These are phyloP conservation scores for Stephania yunnanensis DNA, from an alignment of 164 flowering plant genomes.

Conservation along the genomic window DNA sequence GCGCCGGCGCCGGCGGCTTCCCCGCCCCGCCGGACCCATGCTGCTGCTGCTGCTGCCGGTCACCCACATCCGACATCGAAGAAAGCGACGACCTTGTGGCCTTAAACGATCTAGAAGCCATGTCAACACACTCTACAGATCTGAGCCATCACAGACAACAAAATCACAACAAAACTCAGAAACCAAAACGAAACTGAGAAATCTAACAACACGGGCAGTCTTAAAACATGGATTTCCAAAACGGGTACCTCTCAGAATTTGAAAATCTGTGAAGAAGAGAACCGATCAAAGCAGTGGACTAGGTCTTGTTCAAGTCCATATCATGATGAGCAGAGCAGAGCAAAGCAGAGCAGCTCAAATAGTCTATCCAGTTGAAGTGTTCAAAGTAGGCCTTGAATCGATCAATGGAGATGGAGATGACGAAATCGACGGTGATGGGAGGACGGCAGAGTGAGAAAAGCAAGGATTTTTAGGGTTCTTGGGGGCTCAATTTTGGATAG, in stretches of 20 bases:
- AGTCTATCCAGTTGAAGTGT: neutral
- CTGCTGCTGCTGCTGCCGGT: conserved; percentile 10
- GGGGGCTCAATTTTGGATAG: too few relatives aligned
- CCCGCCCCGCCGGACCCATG: neutral
- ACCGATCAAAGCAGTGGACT: neutral
- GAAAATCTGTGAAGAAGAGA: neutral
- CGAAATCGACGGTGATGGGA: neutral
- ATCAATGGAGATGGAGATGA: neutral
- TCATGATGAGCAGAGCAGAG: conserved; percentile 1
- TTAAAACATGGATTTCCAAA: neutral
- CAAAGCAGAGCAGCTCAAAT: neutral
- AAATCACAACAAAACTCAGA: neutral
- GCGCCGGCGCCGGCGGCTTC: conserved; percentile 24
- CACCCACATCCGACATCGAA: conserved; percentile 29
- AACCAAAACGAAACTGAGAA: neutral
- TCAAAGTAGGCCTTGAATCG: neutral
- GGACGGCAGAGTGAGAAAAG: neutral
- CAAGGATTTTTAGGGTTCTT: neutral
- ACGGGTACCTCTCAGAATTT: neutral
- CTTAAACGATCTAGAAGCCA: conserved; percentile 53
- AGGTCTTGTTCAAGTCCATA: neutral
- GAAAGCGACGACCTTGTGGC: conserved; percentile 38
- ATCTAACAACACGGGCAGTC: neutral
- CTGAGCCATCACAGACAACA: neutral
- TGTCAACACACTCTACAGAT: conserved; percentile 4